These are phyloP conservation scores for Globisporangium heterothallicum DNA, from an alignment of 352 stramenopile genomes.

Conservation along the genomic window DNA sequence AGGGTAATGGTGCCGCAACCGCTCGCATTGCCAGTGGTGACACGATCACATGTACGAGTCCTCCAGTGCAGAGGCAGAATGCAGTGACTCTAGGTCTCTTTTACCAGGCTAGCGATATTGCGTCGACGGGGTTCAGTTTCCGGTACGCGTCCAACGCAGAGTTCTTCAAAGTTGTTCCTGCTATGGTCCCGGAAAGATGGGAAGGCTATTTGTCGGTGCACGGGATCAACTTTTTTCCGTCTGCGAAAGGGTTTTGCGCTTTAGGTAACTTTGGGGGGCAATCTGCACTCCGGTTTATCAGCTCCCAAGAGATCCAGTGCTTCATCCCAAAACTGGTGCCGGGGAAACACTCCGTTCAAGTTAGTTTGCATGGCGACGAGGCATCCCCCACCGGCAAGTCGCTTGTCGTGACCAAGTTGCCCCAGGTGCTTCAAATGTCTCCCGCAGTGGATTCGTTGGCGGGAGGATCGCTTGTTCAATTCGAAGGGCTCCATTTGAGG, in stretches of 20 bases:
- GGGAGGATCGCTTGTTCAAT: slow-evolving; percentile 26
- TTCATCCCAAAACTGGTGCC: slow-evolving; percentile 19
- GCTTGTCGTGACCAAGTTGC: slow-evolving; percentile 18
- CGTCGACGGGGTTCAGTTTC: slow-evolving; percentile 22
- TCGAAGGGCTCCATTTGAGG: slow-evolving; percentile 27
- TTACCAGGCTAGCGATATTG: slow-evolving; percentile 19
- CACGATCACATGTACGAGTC: slow-evolving; percentile 22
- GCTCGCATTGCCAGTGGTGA: slow-evolving; percentile 5
- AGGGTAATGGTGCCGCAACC: slow-evolving; percentile 5
- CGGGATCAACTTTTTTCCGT: slow-evolving; percentile 30
- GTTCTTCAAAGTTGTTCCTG: slow-evolving; percentile 19
- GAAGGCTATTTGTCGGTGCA: slow-evolving; percentile 22
- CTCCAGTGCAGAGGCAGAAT: slow-evolving; percentile 6
- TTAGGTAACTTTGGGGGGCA: slow-evolving; percentile 12
- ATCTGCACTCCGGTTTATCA: slow-evolving; percentile 15
- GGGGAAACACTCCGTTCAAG: slow-evolving; percentile 11
- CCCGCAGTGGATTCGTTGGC: slow-evolving; percentile 24
- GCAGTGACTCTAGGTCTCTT: slow-evolving; percentile 21
- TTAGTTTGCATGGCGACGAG: slow-evolving; percentile 30
- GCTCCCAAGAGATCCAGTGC: slow-evolving; percentile 20
- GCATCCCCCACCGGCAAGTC: slow-evolving; percentile 11
- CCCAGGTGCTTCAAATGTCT: slow-evolving; percentile 22
- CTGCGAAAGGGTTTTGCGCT: slow-evolving; percentile 17
- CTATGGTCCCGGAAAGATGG: slow-evolving; percentile 19
- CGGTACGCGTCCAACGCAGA: slow-evolving; percentile 18